Evolutionary conservation across 1,139 yeast genomes (phyloP).

Genomic region (Blastobotrys serpentis): DNA sequence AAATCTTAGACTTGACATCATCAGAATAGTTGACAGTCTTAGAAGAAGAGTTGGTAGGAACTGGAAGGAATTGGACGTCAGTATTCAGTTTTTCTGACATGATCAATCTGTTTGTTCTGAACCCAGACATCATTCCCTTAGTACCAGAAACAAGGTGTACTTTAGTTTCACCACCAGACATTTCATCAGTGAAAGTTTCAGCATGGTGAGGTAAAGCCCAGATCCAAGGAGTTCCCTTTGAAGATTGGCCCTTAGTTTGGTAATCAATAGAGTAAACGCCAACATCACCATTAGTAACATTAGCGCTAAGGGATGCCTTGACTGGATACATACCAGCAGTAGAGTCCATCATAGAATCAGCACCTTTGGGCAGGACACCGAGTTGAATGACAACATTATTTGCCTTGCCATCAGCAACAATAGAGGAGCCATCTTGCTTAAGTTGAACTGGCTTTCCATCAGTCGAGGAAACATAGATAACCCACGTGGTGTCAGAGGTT

Average conservation of each 20-base stretch:
- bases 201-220: conserved; percentile 76
- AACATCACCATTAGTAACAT: conserved; percentile 35
- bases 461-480: conserved; percentile 57
- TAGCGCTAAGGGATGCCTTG: conserved; percentile 44
- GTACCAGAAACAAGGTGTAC: conserved; percentile 56
- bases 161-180: conserved; percentile 46
- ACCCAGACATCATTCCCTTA: conserved; percentile 67
- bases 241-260: conserved; percentile 52
- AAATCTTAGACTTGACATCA: conserved; percentile 53
- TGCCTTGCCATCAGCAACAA: conserved; percentile 40
- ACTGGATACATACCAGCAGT: conserved; percentile 64
- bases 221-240: conserved; percentile 52
- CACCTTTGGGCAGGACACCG: conserved; percentile 51
- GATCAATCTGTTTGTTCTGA: conserved; percentile 49
- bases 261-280: conserved; percentile 59
- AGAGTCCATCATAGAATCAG: conserved; percentile 45
- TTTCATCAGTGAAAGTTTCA: conserved; percentile 46
- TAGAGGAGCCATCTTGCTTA: conserved; percentile 36
- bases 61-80: conserved; percentile 58
- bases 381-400: conserved; percentile 52
- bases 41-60: conserved; percentile 28
- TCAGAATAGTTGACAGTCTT: conserved; percentile 20
- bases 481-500: conserved; percentile 52
- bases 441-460: conserved; percentile 38
- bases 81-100: conserved; percentile 53